Evolutionary conservation across 768 basidiomycete species (phyloP).

Genomic region (Russula virescens): DNA sequence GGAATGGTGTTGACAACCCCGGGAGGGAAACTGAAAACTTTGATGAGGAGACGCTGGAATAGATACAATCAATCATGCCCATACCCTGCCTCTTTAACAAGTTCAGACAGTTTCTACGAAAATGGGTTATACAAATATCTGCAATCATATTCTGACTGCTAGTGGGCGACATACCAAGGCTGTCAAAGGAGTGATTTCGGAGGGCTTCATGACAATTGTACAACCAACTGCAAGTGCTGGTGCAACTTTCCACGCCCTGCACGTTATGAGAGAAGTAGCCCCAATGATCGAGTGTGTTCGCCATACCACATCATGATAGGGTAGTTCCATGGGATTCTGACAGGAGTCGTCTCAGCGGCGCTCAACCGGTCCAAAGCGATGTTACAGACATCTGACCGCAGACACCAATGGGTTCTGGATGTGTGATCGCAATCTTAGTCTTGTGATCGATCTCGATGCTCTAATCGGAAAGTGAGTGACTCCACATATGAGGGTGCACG

Average conservation of each 20-base stretch:
- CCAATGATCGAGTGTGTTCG: not conserved
- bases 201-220: conserved; percentile 94
- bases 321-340: conserved; percentile 90
- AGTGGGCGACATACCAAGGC: conserved; percentile 56
- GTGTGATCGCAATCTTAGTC: conserved; percentile 78
- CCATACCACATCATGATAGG: conserved; percentile 79
- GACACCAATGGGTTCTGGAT: conserved; percentile 89
- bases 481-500: not conserved
- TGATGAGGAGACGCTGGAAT: conserved; percentile 8
- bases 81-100: conserved; percentile 80
- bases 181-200: conserved; percentile 79
- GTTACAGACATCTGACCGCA: conserved; percentile 78
- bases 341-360: conserved; percentile 3
- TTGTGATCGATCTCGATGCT: conserved; percentile 77
- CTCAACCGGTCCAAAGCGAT: conserved; percentile 1
- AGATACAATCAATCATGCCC: conserved; percentile 19
- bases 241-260: conserved; percentile 85
- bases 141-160: conserved; percentile 1
- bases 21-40: conserved; percentile 63
- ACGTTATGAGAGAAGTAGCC: not conserved
- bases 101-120: conserved; percentile 69
- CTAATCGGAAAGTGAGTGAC: conserved; percentile 32
- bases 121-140: conserved; percentile 13
- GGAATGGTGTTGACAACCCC: conserved; percentile 89
- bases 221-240: conserved; percentile 90